phyloP scores from a whole-genome alignment of 78 protist species.

The Anaeramoeba ignava region DNA sequence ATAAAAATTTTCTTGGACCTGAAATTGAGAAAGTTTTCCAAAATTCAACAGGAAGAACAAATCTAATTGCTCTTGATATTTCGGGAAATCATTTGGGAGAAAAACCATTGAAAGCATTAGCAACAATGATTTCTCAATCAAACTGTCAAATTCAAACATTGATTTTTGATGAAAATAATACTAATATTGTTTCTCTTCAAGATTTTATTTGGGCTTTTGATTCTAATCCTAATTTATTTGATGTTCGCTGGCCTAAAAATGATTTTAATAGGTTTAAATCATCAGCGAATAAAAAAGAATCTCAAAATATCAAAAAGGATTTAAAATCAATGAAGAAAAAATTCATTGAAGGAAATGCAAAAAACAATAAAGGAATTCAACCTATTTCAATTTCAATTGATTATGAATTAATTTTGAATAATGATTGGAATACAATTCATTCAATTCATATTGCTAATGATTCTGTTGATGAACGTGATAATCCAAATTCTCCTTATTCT shows the following conservation, averaged over 20 bases:
- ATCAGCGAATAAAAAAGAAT: background rate
- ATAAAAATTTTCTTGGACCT: background rate
- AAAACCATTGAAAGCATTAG: background rate
- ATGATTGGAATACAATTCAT: background rate
- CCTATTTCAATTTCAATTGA: background rate
- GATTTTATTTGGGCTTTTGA: background rate
- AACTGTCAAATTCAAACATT: background rate
- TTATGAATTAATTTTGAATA: background rate
- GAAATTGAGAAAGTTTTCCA: background rate
- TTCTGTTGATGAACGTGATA: background rate
- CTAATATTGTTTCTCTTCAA: background rate
- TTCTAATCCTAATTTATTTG: background rate
- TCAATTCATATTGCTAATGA: background rate
- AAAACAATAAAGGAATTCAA: background rate
- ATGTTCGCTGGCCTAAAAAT: background rate
- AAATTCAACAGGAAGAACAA: background rate
- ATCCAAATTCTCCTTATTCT: background rate
- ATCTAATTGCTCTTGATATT: background rate
- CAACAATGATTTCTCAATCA: background rate
- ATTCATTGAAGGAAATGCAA: background rate
- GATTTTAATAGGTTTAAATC: background rate
- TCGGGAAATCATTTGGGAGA: background rate
- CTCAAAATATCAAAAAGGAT: background rate
- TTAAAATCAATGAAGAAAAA: background rate
- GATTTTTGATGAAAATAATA: background rate